Base-by-base conservation (phyloP, 257 asterid species). In the Ocimum tenuiflorum region DNA sequence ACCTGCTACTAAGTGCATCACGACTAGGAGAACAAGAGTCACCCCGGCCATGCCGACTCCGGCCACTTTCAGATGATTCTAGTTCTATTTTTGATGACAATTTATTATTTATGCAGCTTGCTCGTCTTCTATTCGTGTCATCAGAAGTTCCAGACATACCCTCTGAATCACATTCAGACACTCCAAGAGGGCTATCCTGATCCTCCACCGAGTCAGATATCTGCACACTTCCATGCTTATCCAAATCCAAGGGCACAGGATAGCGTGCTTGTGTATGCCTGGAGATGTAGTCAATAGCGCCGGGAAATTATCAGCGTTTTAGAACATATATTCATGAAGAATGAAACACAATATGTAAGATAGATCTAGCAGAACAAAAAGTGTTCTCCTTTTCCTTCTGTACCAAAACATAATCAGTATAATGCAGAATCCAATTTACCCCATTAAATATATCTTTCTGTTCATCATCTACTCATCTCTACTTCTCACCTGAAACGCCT, bases 161-260 rank as follows among this genome's bases (percentile, higher is more conserved):
- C 75, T 86, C 85, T 52, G 75, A 68, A 66, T 74, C 77, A 76
- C 74, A 63, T n/a, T 54, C 79, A 38, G 81, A 49, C 48, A 49
- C 52, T 53, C 74, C 82, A 47, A 15, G 65, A 57, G 38, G 60
- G 70, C 27, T 62, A 60, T 42, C 73, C 60, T 70, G 58, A 60
- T 42, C 73, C 60, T 70, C 86, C 70, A 48, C 73, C 17, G 86
- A 75, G 69, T 80, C 84, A 48, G 81, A 77, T 65, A 67, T 75
- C 76, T 75, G 78, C 64, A 67, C 76, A 77, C 73, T 72, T 47
- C 67, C 82, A 18, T 43, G 11, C 54, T 65, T 73, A 49, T 74
- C 83, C 52, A 69, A 70, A 71, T 73, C 79, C 77, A 33, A 60
- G 6, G 79, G 70, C 53, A 57, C 54, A 18, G 76, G 62, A 63